Base-by-base conservation (phyloP, 495 filamentous ascomycete genomes). In the Talaromyces nanjingensis region DNA sequence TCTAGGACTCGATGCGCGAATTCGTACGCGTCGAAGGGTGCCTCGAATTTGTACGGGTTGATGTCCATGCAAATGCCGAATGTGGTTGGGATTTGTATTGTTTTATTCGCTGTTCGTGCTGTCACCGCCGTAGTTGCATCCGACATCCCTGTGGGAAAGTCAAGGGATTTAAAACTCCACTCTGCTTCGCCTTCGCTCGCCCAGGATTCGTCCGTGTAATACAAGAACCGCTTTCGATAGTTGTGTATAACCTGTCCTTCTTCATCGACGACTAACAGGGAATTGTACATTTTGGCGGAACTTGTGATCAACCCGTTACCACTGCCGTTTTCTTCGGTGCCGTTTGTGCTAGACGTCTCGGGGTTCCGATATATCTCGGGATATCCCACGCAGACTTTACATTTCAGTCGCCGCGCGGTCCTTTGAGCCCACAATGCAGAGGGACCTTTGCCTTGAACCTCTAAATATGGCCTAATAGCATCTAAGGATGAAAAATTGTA, bases 141-240 rank as follows among this genome's bases (percentile, higher is more conserved):
- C 6, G 11, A 29, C 53, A n/a, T 27, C 39, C 7, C 58, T 56
- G 55, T 39, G 16, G 18, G 60, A 39, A 82, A 74, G n/a, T 66
- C 65, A 14, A 83, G 71, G 25, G 71, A 65, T 29, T 71, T 67
- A 47, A 74, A 79, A 5, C 77, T 73, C 59, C 73, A 91, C 16
- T 87, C 87, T 4, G 78, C 75, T 20, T 74, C 70, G 11, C 91
- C 91, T 75, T 97, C 93, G 2, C 81, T 72, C 1, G 93, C 92
- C 94, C 94, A 98, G 0, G 86, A 90, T 69, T 92, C 91, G 70
- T 98, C 93, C 1, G 91, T 94, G 75, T 90, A 90, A 73, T 93
- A 98, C 63, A 98, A 82, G 67, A 93, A 93, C 24, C 79, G 80
- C 72, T 98, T 98, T 67, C 94, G 88, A 73, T 97, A 97, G 76